Conservation (phyloP, 805 yeast species). For the Zygoascus flipseniorum region DNA sequence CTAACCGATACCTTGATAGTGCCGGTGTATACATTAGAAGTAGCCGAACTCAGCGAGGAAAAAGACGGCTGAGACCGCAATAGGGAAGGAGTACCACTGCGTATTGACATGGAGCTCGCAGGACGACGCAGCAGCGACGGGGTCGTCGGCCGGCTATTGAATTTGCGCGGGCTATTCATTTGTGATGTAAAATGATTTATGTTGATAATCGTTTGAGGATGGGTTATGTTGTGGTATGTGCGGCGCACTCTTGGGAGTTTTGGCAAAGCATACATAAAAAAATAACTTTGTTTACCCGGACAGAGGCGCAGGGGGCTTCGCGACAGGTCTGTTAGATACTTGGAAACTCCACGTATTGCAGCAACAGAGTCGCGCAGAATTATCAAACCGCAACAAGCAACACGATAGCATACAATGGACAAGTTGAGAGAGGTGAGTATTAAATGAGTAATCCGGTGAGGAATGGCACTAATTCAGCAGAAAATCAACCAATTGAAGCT, state of each 20-base stretch:
- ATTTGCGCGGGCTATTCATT: neutral
- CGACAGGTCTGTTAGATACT: neutral
- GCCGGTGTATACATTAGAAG: conserved; percentile 42
- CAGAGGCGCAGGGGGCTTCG: neutral
- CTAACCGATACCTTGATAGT: conserved; percentile 69
- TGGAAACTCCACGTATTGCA: neutral
- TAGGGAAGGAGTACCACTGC: conserved; percentile 19
- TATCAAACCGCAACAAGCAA: no score
- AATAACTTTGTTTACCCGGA: neutral
- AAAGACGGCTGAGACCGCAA: conserved; percentile 16
- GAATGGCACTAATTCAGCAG: conserved; percentile 29
- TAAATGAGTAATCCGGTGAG: no score
- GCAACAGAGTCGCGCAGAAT: neutral
- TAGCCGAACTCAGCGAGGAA: neutral
- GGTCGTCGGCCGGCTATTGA: conserved; percentile 18
- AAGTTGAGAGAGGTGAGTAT: conserved; percentile 41
- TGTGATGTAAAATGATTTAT: neutral
- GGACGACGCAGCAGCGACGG: conserved; percentile 20
- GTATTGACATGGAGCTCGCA: conserved; percentile 19
- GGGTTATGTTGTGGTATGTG: neutral
- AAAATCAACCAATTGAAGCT: conserved; percentile 82
- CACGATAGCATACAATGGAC: conserved; percentile 31
- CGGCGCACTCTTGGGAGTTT: neutral
- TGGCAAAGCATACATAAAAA: neutral
- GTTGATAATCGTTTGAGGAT: neutral